A percentile compares a stretch with the other conserved stretches of the same genome.
Evolutionary conservation across 495 filamentous ascomycete species (phyloP).

Genomic region (Glonium stellatum): DNA sequence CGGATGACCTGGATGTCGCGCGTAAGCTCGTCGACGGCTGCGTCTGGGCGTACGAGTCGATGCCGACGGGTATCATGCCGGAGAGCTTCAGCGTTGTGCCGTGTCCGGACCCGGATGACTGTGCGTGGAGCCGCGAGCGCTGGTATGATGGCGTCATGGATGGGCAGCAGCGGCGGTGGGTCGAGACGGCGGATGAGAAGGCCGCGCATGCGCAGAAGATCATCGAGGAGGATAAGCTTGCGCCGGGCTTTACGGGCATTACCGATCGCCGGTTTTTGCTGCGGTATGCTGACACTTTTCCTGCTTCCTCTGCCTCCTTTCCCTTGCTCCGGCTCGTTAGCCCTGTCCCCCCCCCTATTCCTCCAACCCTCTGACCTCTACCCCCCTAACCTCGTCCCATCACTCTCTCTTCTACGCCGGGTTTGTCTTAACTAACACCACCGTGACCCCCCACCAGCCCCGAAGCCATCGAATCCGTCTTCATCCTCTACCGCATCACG

Average conservation of each 20-base stretch:
- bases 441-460: slow-evolving; percentile 38
- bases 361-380: too few relatives aligned
- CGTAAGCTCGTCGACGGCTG: slow-evolving; percentile 31
- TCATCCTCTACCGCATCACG: slow-evolving; percentile 52
- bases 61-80: slow-evolving; percentile 42
- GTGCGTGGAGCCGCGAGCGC: slow-evolving; percentile 37
- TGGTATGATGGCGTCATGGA: slow-evolving; percentile 36
- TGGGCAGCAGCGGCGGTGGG: slow-evolving; percentile 5
- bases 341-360: too few relatives aligned
- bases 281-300: slow-evolving; percentile 5
- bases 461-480: slow-evolving; percentile 59
- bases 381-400: too few relatives aligned
- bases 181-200: slow-evolving; percentile 13
- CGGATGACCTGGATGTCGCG: slow-evolving; percentile 29
- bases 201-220: slow-evolving; percentile 9
- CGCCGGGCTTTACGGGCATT: slow-evolving; percentile 36
- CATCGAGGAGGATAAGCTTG: slow-evolving; percentile 33
- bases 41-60: slow-evolving; percentile 32
- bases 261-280: slow-evolving; percentile 39
- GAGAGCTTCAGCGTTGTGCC: slow-evolving; percentile 37
- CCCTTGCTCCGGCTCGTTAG: too few relatives aligned
- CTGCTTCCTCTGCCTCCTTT: too few relatives aligned
- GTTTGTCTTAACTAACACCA: too few relatives aligned
- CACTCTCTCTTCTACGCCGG: too few relatives aligned
- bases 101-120: slow-evolving; percentile 32